Evolutionary conservation across 2,329 filamentous ascomycete genomes (phyloP), one percentile per base, ranked within the genome.

Genomic region (Graphiopsis chlorocephala): DNA sequence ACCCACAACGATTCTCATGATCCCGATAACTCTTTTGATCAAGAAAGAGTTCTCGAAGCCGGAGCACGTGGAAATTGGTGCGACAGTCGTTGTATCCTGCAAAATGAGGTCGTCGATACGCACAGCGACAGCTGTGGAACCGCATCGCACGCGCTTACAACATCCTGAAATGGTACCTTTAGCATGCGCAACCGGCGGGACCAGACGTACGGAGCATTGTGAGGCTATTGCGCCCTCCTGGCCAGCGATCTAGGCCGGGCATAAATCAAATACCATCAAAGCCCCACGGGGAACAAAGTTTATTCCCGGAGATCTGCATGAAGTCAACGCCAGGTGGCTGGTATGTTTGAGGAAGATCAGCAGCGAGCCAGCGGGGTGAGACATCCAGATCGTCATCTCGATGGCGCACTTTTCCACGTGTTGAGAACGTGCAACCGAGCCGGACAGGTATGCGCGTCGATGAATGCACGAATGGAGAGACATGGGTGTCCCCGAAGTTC

Each of bases 171-270:
- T 50, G 59, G 59, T 52, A 42, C 20, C 59, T 52, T 38, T 5
- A 61, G 59, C 20, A 61, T 26, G 47, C 31, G 59, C 15, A 61
- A 61, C 42, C 59, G 59, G 25, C 59, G 29, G 47, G 28, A n/a
- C 12, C 20, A 48, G 29, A 17, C 15, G 29, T n/a, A 8, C 50
- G 59, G 59, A 61, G 47, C 23, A 52, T 15, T 6, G 23, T 48
- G 25, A 59, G 56, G 56, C 56, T 59, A 59, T 47, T 25, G 56
- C 38, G 17, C 26, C 23, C 56, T 48, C 53, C 38, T 33, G n/a
- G 31, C 31, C 29, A 31, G 31, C 31, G 53, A n/a, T 38, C 31
- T 15, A 56, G 29, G 7, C 53, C 53, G 31, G 53, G 53, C 31
- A 26, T 56, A 38, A 35, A 56, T 33, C 31, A 33, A 56, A 56